Conservation (phyloP, 768 basidiomycete genomes). For the Suillus subaureus region DNA sequence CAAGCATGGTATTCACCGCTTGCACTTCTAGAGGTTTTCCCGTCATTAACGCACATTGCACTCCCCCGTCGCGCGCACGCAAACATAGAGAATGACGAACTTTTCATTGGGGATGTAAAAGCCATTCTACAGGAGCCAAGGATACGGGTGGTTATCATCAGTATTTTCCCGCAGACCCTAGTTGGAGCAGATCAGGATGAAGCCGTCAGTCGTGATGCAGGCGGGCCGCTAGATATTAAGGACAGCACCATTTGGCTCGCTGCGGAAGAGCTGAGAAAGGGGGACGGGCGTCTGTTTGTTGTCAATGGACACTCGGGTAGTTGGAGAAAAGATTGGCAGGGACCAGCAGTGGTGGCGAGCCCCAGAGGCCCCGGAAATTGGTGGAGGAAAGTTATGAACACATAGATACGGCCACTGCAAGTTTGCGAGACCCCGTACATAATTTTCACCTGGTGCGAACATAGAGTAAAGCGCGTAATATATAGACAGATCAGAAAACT, state of each 20-base stretch:
- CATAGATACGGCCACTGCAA: not conserved
- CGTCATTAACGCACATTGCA: conserved; percentile 41
- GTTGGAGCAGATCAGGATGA: conserved; percentile 7
- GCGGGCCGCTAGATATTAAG: not conserved
- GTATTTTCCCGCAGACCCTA: conserved; percentile 30
- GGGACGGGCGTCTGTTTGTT: conserved; percentile 19
- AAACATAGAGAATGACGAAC: conserved; percentile 43
- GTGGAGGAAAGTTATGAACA: conserved; percentile 1
- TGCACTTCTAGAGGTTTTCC: conserved; percentile 21
- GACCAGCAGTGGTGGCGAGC: conserved; percentile 5
- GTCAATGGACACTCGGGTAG: conserved; percentile 8
- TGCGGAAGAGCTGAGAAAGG: conserved; percentile 16
- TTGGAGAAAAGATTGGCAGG: conserved; percentile 17
- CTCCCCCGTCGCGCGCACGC: conserved; percentile 42
- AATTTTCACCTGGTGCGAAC: not conserved
- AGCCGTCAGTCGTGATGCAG: conserved; percentile 2
- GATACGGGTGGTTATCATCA: conserved; percentile 39
- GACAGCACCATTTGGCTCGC: conserved; percentile 15
- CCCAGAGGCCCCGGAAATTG: conserved; percentile 12
- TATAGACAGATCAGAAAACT: not conserved
- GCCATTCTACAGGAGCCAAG: conserved; percentile 30
- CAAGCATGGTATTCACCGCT: conserved; percentile 19
- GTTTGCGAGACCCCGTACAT: not conserved
- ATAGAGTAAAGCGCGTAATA: not conserved
- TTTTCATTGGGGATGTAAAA: conserved; percentile 37